Percentiles rank a stretch among this genome's conserved stretches.
phyloP scores from a whole-genome alignment of 2,329 filamentous ascomycete genomes.

The Onygenales sp. region DNA sequence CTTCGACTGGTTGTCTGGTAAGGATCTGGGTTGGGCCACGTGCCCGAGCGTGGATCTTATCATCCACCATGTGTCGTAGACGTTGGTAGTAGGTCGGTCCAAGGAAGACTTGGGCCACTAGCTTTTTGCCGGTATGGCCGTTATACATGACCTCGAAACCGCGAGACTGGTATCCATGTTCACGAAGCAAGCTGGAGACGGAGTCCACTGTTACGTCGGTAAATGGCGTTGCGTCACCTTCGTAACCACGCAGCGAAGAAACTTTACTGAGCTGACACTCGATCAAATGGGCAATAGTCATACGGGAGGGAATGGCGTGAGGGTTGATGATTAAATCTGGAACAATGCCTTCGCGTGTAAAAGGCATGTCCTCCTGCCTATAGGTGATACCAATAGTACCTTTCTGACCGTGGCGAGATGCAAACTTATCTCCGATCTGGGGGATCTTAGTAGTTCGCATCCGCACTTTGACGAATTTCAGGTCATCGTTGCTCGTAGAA shows the following conservation, averaged over 20 bases:
- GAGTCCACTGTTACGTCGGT: slow-evolving; percentile 95
- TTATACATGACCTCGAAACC: slow-evolving; percentile 99
- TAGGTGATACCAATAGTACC: slow-evolving; percentile 99
- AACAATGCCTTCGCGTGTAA: slow-evolving; percentile 79
- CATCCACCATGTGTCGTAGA: slow-evolving; percentile 97
- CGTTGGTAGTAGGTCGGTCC: slow-evolving; percentile 98
- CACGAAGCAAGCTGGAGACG: slow-evolving; percentile 73
- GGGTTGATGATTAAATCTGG: slow-evolving; percentile 99
- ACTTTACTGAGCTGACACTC: slow-evolving; percentile 98
- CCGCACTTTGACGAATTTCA: slow-evolving; percentile 94
- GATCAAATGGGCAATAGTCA: slow-evolving; percentile 99
- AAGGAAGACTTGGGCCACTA: slow-evolving; percentile 90
- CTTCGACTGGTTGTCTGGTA: slow-evolving; percentile 93
- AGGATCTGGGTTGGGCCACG: slow-evolving; percentile 94
- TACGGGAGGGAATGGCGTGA: slow-evolving; percentile 98
- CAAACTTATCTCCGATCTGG: slow-evolving; percentile 98
- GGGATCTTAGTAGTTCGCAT: slow-evolving; percentile 96
- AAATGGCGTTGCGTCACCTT: slow-evolving; percentile 96
- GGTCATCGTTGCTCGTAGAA: slow-evolving; percentile 87
- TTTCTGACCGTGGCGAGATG: slow-evolving; percentile 97
- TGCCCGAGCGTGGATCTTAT: slow-evolving; percentile 99
- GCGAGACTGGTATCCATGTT: slow-evolving; percentile 90
- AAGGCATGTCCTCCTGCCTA: slow-evolving; percentile 97
- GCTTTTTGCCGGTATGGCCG: slow-evolving; percentile 88
- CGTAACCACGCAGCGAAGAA: slow-evolving; percentile 81